A percentile compares a stretch with the other conserved stretches of the same genome.
These are phyloP conservation scores for Cinchona pubescens DNA, from an alignment of 257 asterid species.

Conservation along the genomic window DNA sequence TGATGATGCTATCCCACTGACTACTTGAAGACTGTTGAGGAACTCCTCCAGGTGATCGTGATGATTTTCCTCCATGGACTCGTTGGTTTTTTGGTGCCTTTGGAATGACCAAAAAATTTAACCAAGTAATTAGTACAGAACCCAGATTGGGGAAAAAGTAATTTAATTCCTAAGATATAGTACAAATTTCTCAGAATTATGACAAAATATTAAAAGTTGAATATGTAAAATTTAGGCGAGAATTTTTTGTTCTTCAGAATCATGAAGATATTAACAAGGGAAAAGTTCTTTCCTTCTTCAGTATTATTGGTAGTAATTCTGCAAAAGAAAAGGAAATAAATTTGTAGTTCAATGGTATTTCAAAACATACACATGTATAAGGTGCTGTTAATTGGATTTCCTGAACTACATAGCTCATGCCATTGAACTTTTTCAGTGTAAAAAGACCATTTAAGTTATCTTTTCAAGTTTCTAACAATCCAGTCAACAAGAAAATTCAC, in stretches of 20 bases:
- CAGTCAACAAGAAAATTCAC: no score
- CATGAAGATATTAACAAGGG: background rate
- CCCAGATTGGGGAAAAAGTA: background rate
- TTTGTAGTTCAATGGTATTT: background rate
- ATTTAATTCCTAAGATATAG: background rate
- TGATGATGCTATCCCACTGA: constrained; percentile 94
- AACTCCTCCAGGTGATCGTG: constrained; percentile 77
- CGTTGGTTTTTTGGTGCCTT: constrained; percentile 92
- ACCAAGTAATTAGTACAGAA: background rate
- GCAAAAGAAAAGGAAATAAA: background rate
- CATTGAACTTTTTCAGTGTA: background rate
- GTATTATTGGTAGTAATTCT: background rate
- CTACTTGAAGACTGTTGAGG: constrained; percentile 73
- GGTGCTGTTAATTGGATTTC: background rate
- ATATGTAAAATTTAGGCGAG: background rate
- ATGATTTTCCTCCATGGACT: constrained; percentile 93
- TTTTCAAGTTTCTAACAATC: background rate
- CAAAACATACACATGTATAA: background rate
- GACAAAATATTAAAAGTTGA: background rate
- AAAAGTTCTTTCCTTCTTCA: background rate
- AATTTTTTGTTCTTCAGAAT: background rate
- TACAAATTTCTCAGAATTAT: background rate
- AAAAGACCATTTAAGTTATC: background rate
- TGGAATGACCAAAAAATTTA: constrained; percentile 9
- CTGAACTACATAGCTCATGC: background rate